These are phyloP conservation scores for Handroanthus guayacan DNA, from an alignment of 257 asterid species.

Conservation along the genomic window DNA sequence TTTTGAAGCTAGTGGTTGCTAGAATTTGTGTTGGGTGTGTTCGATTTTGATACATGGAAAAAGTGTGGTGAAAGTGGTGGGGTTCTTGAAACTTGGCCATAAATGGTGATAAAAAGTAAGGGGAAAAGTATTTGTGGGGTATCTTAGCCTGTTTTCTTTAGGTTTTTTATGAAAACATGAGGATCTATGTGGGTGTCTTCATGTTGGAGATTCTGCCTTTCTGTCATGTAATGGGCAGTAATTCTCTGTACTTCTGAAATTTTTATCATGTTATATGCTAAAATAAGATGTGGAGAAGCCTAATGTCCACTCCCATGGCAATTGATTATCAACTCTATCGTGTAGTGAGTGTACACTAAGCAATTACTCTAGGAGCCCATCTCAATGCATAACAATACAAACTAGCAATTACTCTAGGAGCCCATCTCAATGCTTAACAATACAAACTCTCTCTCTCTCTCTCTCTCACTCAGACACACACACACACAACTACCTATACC, in stretches of 20 bases:
- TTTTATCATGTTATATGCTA: conserved; percentile 8
- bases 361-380: not conserved
- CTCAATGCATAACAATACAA: not conserved
- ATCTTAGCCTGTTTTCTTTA: conserved; percentile 40
- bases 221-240: conserved; percentile 32
- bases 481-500: too few relatives aligned
- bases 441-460: conserved; percentile 4
- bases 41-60: conserved; percentile 29
- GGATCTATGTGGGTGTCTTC: conserved; percentile 51
- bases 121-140: conserved; percentile 32
- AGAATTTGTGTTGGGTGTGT: conserved; percentile 40
- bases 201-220: conserved; percentile 41
- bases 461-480: too few relatives aligned
- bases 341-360: conserved; percentile 26
- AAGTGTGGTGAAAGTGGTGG: conserved; percentile 44
- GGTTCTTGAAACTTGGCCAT: conserved; percentile 44
- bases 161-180: conserved; percentile 45
- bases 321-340: conserved; percentile 22
- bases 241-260: conserved; percentile 10
- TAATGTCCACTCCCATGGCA: conserved; percentile 9
- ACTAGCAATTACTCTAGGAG: not conserved
- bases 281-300: not conserved
- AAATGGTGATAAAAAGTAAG: conserved; percentile 46
- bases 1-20: conserved; percentile 49
- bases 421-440: too few relatives aligned